Conservation (phyloP, 2,329 filamentous ascomycete species). For the Curvularia sp. region DNA sequence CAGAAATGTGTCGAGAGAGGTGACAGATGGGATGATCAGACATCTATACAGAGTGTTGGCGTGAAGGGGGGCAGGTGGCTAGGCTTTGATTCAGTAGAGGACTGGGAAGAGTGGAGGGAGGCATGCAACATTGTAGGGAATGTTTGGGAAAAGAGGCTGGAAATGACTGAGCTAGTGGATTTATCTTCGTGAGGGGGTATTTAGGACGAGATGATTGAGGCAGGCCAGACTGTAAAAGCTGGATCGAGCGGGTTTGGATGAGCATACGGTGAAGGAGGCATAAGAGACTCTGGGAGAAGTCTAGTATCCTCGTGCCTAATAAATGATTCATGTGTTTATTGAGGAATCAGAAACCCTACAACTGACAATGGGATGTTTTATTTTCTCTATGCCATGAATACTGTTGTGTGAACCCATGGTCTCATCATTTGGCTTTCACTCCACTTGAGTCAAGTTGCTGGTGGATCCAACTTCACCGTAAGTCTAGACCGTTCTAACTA, state of each 20-base stretch:
- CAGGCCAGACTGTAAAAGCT: background rate
- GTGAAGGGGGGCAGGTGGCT: constrained; percentile 16
- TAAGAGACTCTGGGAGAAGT: background rate
- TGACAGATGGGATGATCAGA: background rate
- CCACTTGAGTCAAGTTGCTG: background rate
- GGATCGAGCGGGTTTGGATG: background rate
- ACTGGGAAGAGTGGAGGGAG: constrained; percentile 10
- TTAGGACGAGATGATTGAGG: background rate
- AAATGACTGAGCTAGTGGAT: background rate
- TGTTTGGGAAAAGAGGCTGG: constrained; percentile 8
- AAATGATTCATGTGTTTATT: background rate
- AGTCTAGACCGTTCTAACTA: background rate
- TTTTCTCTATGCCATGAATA: background rate
- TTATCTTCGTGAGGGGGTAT: background rate
- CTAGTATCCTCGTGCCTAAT: background rate
- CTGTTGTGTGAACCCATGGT: background rate
- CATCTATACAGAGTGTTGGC: constrained; percentile 10
- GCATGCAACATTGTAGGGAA: background rate
- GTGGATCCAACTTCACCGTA: background rate
- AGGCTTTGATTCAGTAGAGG: constrained; percentile 2
- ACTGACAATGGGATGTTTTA: background rate
- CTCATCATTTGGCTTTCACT: background rate
- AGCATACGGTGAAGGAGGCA: background rate
- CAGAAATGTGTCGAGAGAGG: background rate
- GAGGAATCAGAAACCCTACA: background rate